Conservation (phyloP, 1,139 yeast species). For the Yamadazyma triangularis region DNA sequence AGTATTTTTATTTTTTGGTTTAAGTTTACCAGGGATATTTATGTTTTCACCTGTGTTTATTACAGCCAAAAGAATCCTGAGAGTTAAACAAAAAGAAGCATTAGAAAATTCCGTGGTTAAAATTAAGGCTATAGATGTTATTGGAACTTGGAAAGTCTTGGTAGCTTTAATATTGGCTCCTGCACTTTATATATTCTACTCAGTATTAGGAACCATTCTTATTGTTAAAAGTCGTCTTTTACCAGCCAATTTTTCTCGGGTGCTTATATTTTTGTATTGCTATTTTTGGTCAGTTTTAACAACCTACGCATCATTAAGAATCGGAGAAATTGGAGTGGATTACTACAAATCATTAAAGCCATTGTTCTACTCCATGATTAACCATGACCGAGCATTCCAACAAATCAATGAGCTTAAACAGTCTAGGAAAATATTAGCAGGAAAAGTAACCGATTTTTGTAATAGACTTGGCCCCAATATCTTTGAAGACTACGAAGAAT, state of each 20-base stretch:
- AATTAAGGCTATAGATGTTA: conserved; percentile 42
- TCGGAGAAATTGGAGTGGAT: conserved; percentile 41
- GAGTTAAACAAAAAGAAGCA: conserved; percentile 36
- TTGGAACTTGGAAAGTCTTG: conserved; percentile 45
- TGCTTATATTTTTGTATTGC: conserved; percentile 24
- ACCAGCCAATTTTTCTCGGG: neutral
- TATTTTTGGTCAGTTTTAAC: conserved; percentile 40
- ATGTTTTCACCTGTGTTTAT: conserved; percentile 44
- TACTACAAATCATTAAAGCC: conserved; percentile 38
- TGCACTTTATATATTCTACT: conserved; percentile 36
- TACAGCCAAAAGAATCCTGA: conserved; percentile 30
- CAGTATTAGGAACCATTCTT: conserved; percentile 32
- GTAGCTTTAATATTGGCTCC: conserved; percentile 45
- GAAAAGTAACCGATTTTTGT: conserved; percentile 61
- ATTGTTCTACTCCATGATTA: conserved; percentile 30
- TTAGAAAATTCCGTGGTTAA: conserved; percentile 41
- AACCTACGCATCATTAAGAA: conserved; percentile 39
- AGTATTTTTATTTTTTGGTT: conserved; percentile 28
- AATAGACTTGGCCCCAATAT: conserved; percentile 72
- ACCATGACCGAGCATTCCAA: conserved; percentile 36
- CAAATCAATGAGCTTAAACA: conserved; percentile 51
- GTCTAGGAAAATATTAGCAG: conserved; percentile 50
- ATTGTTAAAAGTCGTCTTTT: conserved; percentile 18
- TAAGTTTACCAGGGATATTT: conserved; percentile 41
- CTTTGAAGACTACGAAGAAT: conserved; percentile 57